Evolutionary conservation across 345 rosid genomes (phyloP), one percentile per base, ranked within the genome.

Genomic region (Pistacia vera): DNA sequence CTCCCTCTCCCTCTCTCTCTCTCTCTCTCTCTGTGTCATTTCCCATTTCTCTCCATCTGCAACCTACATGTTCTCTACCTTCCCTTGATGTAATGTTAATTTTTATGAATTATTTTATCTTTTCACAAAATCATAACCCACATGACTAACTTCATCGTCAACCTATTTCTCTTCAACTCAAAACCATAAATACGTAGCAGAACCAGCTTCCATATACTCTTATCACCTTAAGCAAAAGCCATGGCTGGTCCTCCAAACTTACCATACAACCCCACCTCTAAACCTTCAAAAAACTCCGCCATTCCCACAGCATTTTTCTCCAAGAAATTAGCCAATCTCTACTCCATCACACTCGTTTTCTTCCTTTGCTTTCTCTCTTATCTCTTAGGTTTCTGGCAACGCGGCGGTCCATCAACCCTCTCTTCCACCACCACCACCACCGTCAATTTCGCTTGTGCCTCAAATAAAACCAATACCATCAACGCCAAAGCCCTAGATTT

Each of bases 281-380:
- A 83, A 46, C 83, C 85, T 55, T n/a, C 63, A 56, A 81, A 77
- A 73, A 14, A 69, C 67, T 4, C 71, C 33, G 2, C 75, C 60
- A 49, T 28, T 18, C 13, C 14, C 68, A 28, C 60, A 17, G 61
- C 28, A 10, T n/a, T 72, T 52, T 64, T 76, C 62, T 65, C 60
- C 66, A 83, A 48, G 67, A 80, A 46, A 25, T 7, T 41, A 7
- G 55, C 70, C 46, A 73, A 71, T 16, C 61, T 78, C 12, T 74
- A 17, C 62, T 63, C 80, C 2, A 33, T 83, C 12, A 57, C 75
- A 59, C 33, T 86, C 7, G 8, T 89, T 28, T 25, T 75, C 69
- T 63, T 82, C 66, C 90, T 90, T 54, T 88, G 88, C 82, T 25
- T 41, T 10, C 1, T 81, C 70, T 88, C 80, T 13, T 90, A 86